These are phyloP conservation scores for Russula emetica DNA, from an alignment of 768 basidiomycete species.

Conservation along the genomic window DNA sequence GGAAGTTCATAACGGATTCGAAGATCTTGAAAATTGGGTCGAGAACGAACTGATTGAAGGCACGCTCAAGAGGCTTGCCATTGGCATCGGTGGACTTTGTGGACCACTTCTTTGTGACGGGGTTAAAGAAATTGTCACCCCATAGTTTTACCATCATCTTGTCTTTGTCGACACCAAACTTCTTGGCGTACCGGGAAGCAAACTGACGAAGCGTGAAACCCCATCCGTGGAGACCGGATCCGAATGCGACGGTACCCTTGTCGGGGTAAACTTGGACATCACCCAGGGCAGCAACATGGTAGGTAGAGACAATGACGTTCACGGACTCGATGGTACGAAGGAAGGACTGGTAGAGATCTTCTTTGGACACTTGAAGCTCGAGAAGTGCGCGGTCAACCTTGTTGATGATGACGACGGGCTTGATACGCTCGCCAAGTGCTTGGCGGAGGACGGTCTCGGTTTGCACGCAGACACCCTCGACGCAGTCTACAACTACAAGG, in stretches of 20 bases:
- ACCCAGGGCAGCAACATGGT: slow-evolving; percentile 89
- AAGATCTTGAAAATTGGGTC: slow-evolving; percentile 99
- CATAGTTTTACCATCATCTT: slow-evolving; percentile 98
- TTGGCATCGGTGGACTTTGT: slow-evolving; percentile 69
- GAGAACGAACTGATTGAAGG: slow-evolving; percentile 97
- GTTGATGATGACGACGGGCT: slow-evolving; percentile 99
- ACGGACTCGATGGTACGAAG: slow-evolving; percentile 94
- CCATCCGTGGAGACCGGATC: slow-evolving; percentile 99
- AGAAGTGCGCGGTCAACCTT: slow-evolving; percentile 99
- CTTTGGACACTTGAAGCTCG: slow-evolving; percentile 96
- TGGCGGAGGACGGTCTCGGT: slow-evolving; percentile 99
- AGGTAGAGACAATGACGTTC: slow-evolving; percentile 98
- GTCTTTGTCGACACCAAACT: slow-evolving; percentile 97
- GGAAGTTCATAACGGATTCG: slow-evolving; percentile 98
- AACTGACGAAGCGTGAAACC: slow-evolving; percentile 99
- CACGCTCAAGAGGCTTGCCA: slow-evolving; percentile 92
- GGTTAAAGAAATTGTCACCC: slow-evolving; percentile 99
- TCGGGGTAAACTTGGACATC: slow-evolving; percentile 99
- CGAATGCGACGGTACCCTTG: slow-evolving; percentile 96
- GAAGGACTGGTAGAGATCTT: slow-evolving; percentile 97
- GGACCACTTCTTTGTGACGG: slow-evolving; percentile 93
- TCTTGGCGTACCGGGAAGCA: slow-evolving; percentile 90
- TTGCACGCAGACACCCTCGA: slow-evolving; percentile 99
- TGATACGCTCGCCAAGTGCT: slow-evolving; percentile 96
- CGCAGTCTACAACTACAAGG: slow-evolving; percentile 98